These are phyloP conservation scores for Candida tropicalis DNA, from an alignment of 1,139 yeast species.

Conservation along the genomic window DNA sequence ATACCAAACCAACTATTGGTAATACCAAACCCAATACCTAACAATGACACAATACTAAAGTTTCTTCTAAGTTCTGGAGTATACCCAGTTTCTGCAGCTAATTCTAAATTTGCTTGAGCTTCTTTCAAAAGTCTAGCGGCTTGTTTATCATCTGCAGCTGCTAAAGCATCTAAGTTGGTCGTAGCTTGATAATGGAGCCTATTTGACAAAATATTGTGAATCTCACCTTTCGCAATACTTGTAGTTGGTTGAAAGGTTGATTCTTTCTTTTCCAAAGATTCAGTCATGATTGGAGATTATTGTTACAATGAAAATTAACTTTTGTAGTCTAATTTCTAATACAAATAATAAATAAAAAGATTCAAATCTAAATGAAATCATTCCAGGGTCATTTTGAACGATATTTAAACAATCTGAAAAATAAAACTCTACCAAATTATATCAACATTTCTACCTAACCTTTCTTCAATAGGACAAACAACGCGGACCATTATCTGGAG, in stretches of 20 bases:
- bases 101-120: slow-evolving; percentile 34
- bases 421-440: too few species aligned
- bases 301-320: too few species aligned
- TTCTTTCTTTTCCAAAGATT: slow-evolving; percentile 12
- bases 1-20: slow-evolving; percentile 71
- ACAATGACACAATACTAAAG: slow-evolving; percentile 53
- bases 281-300: slow-evolving; percentile 6
- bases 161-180: slow-evolving; percentile 16
- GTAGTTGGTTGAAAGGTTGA: slow-evolving; percentile 18
- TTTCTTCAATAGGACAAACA: too few species aligned
- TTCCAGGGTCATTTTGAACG: too few species aligned
- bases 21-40: slow-evolving; percentile 65
- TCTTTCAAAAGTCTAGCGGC: slow-evolving; percentile 26
- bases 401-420: too few species aligned
- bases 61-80: slow-evolving; percentile 46
- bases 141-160: slow-evolving; percentile 29
- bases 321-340: too few species aligned
- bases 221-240: slow-evolving; percentile 24
- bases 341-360: too few species aligned
- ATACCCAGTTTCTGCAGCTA: slow-evolving; percentile 39
- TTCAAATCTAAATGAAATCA: too few species aligned
- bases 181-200: slow-evolving; percentile 9
- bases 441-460: too few species aligned
- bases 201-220: slow-evolving; percentile 21
- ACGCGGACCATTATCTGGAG: too few species aligned